Evolutionary conservation across 208 protist species (phyloP).

Genomic region (Leishmania arabica): DNA sequence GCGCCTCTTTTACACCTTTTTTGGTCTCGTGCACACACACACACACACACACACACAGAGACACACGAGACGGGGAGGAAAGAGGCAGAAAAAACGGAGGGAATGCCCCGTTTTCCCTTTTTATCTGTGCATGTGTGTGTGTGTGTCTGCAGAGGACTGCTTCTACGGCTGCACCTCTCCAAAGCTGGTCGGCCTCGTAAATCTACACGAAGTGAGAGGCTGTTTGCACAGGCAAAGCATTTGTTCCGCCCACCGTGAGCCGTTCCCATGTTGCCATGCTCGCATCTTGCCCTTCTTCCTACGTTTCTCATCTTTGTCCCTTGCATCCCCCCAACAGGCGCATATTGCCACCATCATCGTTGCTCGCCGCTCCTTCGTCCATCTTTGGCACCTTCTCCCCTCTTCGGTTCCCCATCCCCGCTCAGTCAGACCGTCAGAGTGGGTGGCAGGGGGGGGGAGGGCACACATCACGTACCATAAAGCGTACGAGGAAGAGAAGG

Average conservation of each 20-base stretch:
- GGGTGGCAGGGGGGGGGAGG: neutral
- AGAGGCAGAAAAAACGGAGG: no score
- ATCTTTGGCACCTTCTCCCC: neutral
- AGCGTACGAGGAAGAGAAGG: neutral
- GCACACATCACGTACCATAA: neutral
- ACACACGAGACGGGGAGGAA: no score
- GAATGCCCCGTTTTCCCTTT: neutral
- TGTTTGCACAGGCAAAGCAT: neutral
- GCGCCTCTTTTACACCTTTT: neutral
- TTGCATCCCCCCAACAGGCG: neutral
- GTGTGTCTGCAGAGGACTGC: neutral
- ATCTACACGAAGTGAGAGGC: neutral
- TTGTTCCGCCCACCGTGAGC: neutral
- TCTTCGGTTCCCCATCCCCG: neutral
- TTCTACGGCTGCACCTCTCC: neutral
- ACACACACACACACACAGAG: neutral
- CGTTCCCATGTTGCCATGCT: neutral
- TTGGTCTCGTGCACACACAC: neutral
- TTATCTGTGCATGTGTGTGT: neutral
- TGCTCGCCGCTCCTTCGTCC: neutral
- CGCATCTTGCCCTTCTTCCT: neutral
- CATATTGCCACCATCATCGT: neutral
- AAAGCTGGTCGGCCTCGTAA: neutral
- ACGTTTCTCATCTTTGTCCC: neutral
- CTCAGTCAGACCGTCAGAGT: neutral